These are phyloP conservation scores for Alternaria incomplexa DNA, from an alignment of 2,329 filamentous ascomycete species.

Conservation along the genomic window DNA sequence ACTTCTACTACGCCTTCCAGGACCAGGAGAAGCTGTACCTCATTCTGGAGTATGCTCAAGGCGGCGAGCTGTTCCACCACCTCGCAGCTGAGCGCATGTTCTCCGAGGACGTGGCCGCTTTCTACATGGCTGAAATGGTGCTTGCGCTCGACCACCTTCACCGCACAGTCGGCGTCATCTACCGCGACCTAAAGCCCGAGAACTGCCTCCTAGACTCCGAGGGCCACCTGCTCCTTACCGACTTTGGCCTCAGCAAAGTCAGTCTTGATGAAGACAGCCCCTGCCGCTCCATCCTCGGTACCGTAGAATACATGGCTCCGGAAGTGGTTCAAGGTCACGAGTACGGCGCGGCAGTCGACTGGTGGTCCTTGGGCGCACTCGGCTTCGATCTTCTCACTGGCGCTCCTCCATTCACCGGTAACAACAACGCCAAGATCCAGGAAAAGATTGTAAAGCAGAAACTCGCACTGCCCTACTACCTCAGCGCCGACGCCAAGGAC, in stretches of 20 bases:
- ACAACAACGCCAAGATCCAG: conserved; percentile 93
- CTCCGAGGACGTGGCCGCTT: conserved; percentile 82
- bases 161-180: conserved; percentile 89
- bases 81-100: conserved; percentile 95
- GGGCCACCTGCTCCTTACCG: conserved; percentile 91
- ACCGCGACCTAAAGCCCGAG: conserved; percentile 96
- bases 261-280: conserved; percentile 73
- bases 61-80: conserved; percentile 96
- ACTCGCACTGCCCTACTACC: conserved; percentile 84
- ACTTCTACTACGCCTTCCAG: conserved; percentile 97
- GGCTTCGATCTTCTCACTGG: conserved; percentile 93
- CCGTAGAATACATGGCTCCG: conserved; percentile 98
- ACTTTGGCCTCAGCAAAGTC: conserved; percentile 97
- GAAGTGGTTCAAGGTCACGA: conserved; percentile 87
- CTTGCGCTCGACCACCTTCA: conserved; percentile 93
- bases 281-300: conserved; percentile 92
- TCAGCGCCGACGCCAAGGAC: conserved; percentile 91
- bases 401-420: conserved; percentile 85
- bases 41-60: conserved; percentile 96
- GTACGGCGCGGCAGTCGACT: conserved; percentile 95
- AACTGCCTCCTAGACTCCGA: conserved; percentile 93
- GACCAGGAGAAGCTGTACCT: conserved; percentile 97
- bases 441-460: conserved; percentile 96
- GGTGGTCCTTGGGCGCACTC: conserved; percentile 96
- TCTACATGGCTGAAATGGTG: conserved; percentile 99